These are phyloP conservation scores for Juglanconis juglandina DNA, from an alignment of 2,329 filamentous ascomycete species.

Conservation along the genomic window DNA sequence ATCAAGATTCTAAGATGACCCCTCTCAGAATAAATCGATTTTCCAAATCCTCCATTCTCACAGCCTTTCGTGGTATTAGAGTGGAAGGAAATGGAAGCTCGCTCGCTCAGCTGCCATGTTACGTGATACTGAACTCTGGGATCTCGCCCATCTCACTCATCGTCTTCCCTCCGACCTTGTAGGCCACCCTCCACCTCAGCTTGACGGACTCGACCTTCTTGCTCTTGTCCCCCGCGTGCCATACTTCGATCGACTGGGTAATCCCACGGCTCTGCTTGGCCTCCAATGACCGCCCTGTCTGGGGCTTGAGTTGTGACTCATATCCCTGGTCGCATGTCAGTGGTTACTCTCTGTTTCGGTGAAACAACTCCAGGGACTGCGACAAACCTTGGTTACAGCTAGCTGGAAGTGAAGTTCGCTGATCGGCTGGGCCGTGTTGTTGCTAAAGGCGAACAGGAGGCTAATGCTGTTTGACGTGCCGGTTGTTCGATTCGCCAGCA, in stretches of 20 bases:
- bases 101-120: neutral
- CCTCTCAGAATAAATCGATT: too few species aligned
- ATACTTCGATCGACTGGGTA: slow-evolving; percentile 74
- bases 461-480: slow-evolving; percentile 56
- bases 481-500: slow-evolving; percentile 62
- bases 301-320: slow-evolving; percentile 76
- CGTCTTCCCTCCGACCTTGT: slow-evolving; percentile 63
- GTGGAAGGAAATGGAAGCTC: neutral
- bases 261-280: slow-evolving; percentile 74
- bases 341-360: neutral
- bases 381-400: slow-evolving; percentile 81
- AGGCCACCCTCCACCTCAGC: slow-evolving; percentile 84
- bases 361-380: neutral
- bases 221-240: slow-evolving; percentile 64
- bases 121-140: slow-evolving; percentile 71
- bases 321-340: slow-evolving; percentile 60
- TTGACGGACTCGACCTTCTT: slow-evolving; percentile 77
- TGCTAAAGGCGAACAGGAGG: slow-evolving; percentile 79
- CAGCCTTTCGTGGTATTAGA: neutral
- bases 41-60: neutral
- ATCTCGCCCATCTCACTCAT: slow-evolving; percentile 85
- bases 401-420: slow-evolving; percentile 84
- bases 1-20: too few species aligned
- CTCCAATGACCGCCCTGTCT: slow-evolving; percentile 72
- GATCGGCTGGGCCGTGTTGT: slow-evolving; percentile 68